Conservation (phyloP, 805 yeast species). For the Ogataea paraovalis region DNA sequence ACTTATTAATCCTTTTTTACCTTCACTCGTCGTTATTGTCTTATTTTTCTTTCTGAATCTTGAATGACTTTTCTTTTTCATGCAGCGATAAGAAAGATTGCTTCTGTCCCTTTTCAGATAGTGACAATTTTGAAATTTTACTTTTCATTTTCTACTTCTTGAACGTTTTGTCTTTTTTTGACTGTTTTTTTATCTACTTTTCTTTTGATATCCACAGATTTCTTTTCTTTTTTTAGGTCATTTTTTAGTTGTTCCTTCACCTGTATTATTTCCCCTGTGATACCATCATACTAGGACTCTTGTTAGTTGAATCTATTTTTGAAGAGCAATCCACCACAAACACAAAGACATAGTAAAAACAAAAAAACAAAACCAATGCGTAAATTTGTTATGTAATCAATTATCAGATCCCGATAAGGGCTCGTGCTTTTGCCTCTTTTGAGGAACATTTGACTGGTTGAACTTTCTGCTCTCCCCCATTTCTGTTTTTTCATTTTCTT, state of each 20-base stretch:
- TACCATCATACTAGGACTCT: not conserved
- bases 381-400: no score
- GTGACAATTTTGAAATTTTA: no score
- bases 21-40: no score
- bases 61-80: no score
- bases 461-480: no score
- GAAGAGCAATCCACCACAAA: not conserved
- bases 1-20: no score
- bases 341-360: not conserved
- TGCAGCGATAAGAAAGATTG: not conserved
- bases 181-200: not conserved
- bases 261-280: not conserved
- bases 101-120: not conserved
- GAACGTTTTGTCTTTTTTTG: conserved; percentile 6
- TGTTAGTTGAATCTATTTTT: not conserved
- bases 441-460: no score
- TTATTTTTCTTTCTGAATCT: no score
- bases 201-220: not conserved
- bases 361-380: not conserved
- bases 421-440: no score
- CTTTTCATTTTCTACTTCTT: conserved; percentile 7
- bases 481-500: no score
- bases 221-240: not conserved
- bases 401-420: no score
- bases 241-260: not conserved